phyloP scores from a whole-genome alignment of 352 stramenopile genomes.

The Phytophthora europaea region DNA sequence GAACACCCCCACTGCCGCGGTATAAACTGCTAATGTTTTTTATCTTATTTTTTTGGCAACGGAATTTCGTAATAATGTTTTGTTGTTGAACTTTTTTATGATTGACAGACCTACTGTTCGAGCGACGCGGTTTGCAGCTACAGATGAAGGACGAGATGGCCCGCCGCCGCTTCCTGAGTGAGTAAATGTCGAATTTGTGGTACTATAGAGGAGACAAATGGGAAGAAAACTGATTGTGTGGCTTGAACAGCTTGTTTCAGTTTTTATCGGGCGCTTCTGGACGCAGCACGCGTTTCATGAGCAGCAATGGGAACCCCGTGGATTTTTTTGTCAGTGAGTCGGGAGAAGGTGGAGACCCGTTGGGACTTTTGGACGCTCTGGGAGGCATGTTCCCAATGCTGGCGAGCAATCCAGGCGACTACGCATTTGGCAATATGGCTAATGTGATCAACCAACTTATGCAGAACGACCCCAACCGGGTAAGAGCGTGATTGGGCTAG shows the following conservation, averaged over 20 bases:
- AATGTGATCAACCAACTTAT: slow-evolving; percentile 92
- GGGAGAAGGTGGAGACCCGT: slow-evolving; percentile 46
- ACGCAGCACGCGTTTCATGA: slow-evolving; percentile 67
- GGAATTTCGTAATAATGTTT: neutral
- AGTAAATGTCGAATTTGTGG: slow-evolving; percentile 17
- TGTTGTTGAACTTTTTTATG: neutral
- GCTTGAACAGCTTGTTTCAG: slow-evolving; percentile 52
- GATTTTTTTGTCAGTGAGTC: slow-evolving; percentile 83
- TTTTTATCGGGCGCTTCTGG: slow-evolving; percentile 47
- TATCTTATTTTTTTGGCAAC: neutral
- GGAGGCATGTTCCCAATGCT: slow-evolving; percentile 71
- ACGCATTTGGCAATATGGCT: slow-evolving; percentile 87
- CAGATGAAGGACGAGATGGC: slow-evolving; percentile 29
- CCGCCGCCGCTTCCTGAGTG: slow-evolving; percentile 37
- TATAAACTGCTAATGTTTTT: slow-evolving; percentile 13
- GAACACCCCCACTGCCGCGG: slow-evolving; percentile 29
- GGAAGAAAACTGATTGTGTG: slow-evolving; percentile 2
- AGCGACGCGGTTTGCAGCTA: slow-evolving; percentile 23
- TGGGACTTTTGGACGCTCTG: slow-evolving; percentile 70
- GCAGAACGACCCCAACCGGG: slow-evolving; percentile 89
- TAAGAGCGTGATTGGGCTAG: slow-evolving; percentile 36
- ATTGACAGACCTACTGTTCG: slow-evolving; percentile 25
- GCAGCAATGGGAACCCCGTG: slow-evolving; percentile 71
- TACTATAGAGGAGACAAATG: neutral
- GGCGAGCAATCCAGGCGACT: slow-evolving; percentile 78